Percentiles rank a stretch among this genome's conserved stretches.
phyloP scores from a whole-genome alignment of 176 grass and related monocot species.

The Aegilops bicornis region DNA sequence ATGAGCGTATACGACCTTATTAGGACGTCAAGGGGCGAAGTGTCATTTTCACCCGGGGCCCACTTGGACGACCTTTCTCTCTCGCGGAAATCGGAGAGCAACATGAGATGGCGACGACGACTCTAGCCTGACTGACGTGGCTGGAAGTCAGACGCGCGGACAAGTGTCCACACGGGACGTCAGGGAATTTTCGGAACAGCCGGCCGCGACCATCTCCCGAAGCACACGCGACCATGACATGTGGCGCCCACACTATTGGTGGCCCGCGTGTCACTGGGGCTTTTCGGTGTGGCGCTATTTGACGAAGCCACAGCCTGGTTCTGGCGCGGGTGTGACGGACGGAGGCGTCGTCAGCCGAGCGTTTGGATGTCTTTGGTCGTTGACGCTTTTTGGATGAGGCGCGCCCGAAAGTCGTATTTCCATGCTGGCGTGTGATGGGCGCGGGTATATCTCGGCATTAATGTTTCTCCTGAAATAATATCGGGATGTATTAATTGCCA shows the following conservation, averaged over 20 bases:
- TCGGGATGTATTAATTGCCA: background rate
- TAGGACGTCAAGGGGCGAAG: background rate
- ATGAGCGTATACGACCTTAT: background rate
- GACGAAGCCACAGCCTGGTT: background rate
- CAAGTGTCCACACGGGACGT: background rate
- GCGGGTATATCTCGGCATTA: background rate
- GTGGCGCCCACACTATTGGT: background rate
- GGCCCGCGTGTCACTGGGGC: background rate
- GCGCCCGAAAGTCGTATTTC: background rate
- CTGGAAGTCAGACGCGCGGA: background rate
- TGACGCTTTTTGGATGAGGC: background rate
- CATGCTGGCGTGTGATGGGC: background rate
- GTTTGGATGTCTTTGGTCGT: too few relatives aligned
- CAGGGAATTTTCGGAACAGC: background rate
- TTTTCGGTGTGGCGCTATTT: background rate
- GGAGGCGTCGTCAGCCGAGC: background rate
- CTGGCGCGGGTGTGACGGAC: background rate
- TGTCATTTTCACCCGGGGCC: background rate
- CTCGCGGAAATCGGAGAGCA: background rate
- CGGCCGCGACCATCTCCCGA: background rate
- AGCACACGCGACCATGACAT: background rate
- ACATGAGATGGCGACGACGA: background rate
- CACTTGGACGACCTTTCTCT: background rate
- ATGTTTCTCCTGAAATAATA: background rate
- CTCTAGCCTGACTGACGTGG: conserved; percentile 19